Percentiles rank a stretch among this genome's conserved stretches.
Conservation (phyloP, 2,329 filamentous ascomycete species). For the Botryosphaeria dothidea region DNA sequence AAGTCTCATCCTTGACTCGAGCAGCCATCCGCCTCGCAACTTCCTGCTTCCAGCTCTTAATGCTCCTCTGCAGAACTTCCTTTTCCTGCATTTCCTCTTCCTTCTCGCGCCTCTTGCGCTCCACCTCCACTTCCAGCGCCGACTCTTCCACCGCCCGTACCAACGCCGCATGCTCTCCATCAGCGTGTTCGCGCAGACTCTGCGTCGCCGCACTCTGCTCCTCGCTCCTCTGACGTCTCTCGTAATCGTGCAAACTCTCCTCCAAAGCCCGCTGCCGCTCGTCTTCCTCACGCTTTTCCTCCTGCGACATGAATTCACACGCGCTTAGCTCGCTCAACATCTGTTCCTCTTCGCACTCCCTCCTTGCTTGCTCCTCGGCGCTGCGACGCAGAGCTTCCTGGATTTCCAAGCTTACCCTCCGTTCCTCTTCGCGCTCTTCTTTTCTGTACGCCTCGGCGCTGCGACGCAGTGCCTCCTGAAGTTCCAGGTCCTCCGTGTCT, state of each 20-base stretch:
- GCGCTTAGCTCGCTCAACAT: background rate
- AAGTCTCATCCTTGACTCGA: background rate
- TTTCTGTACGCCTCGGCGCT: too few species aligned
- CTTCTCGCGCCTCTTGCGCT: background rate
- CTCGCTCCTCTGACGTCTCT: too few species aligned
- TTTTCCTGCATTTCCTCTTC: background rate
- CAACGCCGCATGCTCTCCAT: background rate
- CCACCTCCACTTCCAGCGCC: background rate
- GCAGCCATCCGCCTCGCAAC: background rate
- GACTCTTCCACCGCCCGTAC: background rate
- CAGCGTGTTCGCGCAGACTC: background rate
- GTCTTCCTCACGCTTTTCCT: background rate
- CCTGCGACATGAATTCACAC: background rate
- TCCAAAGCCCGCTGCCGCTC: background rate
- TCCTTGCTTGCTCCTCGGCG: background rate
- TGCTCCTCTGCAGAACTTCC: background rate
- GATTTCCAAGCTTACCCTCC: too few species aligned
- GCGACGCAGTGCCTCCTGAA: background rate
- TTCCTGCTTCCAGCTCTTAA: background rate
- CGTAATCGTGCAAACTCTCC: background rate
- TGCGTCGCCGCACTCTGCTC: background rate
- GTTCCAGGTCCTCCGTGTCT: background rate
- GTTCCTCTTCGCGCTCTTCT: background rate
- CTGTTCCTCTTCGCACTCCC: background rate
- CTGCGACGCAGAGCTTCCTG: background rate